Percentiles rank a stretch among this genome's conserved stretches.
Conservation (phyloP, 768 basidiomycete species). For the Boletus edulis region DNA sequence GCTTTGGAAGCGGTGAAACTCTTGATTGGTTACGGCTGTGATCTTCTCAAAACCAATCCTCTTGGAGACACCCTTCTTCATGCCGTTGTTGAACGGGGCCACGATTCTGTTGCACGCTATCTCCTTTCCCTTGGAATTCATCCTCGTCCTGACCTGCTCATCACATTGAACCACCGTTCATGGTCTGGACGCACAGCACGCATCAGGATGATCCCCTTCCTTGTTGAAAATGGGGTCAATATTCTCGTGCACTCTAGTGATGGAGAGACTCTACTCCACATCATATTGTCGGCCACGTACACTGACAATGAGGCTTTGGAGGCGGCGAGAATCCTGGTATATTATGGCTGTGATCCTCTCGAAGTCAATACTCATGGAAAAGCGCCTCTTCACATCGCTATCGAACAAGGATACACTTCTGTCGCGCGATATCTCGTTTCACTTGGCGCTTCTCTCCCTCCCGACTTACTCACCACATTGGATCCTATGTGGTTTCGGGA, state of each 20-base stretch:
- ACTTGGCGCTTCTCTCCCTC: background rate
- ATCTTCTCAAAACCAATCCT: background rate
- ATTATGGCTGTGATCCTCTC: background rate
- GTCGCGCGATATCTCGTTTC: background rate
- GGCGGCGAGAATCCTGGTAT: background rate
- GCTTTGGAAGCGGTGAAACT: background rate
- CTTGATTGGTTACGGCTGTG: background rate
- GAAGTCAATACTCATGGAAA: background rate
- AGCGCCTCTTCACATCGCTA: background rate
- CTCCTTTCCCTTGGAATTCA: background rate
- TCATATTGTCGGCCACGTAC: background rate
- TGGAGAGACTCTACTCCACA: background rate
- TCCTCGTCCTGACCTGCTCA: background rate
- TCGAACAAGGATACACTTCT: background rate
- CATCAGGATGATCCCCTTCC: background rate
- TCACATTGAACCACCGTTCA: background rate
- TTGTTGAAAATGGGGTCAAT: background rate
- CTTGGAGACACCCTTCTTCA: background rate
- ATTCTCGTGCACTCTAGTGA: background rate
- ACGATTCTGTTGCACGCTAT: background rate
- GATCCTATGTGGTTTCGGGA: background rate
- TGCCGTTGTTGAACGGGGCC: background rate
- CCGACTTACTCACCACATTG: background rate
- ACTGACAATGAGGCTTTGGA: background rate
- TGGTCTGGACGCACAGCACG: too few species aligned